Conservation (phyloP, 805 yeast genomes). For the Teunomyces gatunensis region DNA sequence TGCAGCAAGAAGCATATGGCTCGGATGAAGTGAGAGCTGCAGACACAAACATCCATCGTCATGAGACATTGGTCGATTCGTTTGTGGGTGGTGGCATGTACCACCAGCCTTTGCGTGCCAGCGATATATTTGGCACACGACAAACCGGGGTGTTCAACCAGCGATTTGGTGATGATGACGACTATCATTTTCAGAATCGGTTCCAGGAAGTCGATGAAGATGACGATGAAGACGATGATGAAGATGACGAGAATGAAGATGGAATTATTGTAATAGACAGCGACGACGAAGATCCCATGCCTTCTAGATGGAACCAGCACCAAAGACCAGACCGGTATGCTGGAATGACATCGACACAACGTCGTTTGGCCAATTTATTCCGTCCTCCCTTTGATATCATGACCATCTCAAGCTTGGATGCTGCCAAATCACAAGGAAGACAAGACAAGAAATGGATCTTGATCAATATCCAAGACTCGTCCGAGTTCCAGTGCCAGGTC, state of each 20-base stretch:
- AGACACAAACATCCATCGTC: constrained; percentile 73
- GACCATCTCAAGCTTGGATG: constrained; percentile 61
- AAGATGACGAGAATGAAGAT: constrained; percentile 27
- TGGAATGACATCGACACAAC: constrained; percentile 52
- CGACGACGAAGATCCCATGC: constrained; percentile 10
- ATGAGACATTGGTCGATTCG: constrained; percentile 68
- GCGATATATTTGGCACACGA: constrained; percentile 48
- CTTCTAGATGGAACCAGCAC: constrained; percentile 6
- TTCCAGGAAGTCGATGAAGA: constrained; percentile 19
- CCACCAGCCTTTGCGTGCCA: constrained; percentile 4
- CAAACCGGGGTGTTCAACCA: constrained; percentile 62
- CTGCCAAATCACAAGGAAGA: constrained; percentile 69
- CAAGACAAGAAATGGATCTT: constrained; percentile 73
- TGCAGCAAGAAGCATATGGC: constrained; percentile 62
- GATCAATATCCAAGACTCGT: constrained; percentile 81
- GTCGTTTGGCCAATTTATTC: constrained; percentile 76
- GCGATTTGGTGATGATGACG: constrained; percentile 41
- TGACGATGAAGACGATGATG: constrained; percentile 33
- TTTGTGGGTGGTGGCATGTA: constrained; percentile 9
- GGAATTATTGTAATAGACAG: constrained; percentile 23
- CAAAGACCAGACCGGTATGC: constrained; percentile 20
- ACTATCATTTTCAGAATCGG: constrained; percentile 19
- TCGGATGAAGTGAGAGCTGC: constrained; percentile 44
- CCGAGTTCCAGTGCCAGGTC: constrained; percentile 85
- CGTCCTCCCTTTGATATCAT: constrained; percentile 94